Evolutionary conservation across 2,329 filamentous ascomycete species (phyloP), one percentile per base, ranked within the genome.

Genomic region (Fusarium anthophilum): DNA sequence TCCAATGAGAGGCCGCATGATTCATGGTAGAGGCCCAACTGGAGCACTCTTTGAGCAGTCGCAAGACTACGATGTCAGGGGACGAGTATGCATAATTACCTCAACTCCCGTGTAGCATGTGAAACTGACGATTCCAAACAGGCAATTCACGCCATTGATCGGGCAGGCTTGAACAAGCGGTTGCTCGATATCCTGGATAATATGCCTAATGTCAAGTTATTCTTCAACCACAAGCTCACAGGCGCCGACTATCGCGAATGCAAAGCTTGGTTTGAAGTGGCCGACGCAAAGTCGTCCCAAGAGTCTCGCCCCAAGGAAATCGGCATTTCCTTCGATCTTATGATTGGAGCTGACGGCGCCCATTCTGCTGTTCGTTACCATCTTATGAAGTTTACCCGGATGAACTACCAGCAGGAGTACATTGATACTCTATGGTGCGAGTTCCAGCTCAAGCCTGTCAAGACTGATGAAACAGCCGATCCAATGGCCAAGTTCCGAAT

Each of bases 361-460:
- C 96, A 99, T 83, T 98, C 96, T 0, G 92, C 95, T 48, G 92
- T 95, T 8, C 89, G 96, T 58, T 97, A 94, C 80, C 95, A 98
- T 80, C 86, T 99, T 84, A 99, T 99, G 96, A 98, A 98, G 84
- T 98, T 90, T 78, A 90, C 92, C 2, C 91, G 93, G 17, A 94
- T 98, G 90, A 91, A 96, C 83, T 99, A 98, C 80, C 88, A 93
- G 77, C 96, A 99, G 81, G 91, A 94, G 78, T 99, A 99, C 82
- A 96, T 99, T 80, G 96, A 98, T 82, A 96, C 95, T 0, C 85
- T 98, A 10, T 99, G 96, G 96, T 98, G 96, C 82, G 96, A 99
- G 80, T 98, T 99, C 80, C 91, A 91, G 56, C 94, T 99, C 70
- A 86, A 89, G 26, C 87, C 93, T 2, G 82, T 82, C 37, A 70